A percentile compares a stretch with the other conserved stretches of the same genome.
Conservation (phyloP, 148 eudicot genomes). For the Agrostemma githago region DNA sequence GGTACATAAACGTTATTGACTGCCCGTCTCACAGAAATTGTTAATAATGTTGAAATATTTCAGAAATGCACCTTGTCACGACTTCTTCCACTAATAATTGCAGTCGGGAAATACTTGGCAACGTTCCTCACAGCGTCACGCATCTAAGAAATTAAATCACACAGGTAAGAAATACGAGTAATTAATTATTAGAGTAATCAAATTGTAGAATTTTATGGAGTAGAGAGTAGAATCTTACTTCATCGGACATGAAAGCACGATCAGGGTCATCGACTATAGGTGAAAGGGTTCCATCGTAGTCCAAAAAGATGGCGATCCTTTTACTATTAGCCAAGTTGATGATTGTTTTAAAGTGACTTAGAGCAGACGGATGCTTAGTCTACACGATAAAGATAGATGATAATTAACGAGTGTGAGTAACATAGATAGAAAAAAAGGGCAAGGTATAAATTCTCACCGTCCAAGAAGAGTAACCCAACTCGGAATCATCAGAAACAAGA, state of each 20-base stretch:
- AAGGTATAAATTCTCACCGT: constrained; percentile 35
- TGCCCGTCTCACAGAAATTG: no score
- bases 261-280: constrained; percentile 92
- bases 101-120: constrained; percentile 71
- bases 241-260: constrained; percentile 76
- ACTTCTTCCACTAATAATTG: constrained; percentile 82
- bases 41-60: neutral
- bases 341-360: constrained; percentile 47
- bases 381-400: constrained; percentile 13
- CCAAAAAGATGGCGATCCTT: constrained; percentile 71
- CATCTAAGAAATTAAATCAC: constrained; percentile 37
- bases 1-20: neutral
- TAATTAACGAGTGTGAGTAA: neutral
- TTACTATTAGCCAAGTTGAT: constrained; percentile 38
- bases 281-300: constrained; percentile 87
- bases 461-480: constrained; percentile 53
- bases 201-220: neutral
- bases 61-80: constrained; percentile 51
- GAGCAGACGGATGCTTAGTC: constrained; percentile 71
- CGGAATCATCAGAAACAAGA: constrained; percentile 49
- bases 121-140: constrained; percentile 53
- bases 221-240: constrained; percentile 19
- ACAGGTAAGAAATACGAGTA: neutral
- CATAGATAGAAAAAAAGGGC: neutral
- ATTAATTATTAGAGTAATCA: neutral